Base-by-base conservation (phyloP, 495 filamentous ascomycete species). In the Penicillium verhagenii region DNA sequence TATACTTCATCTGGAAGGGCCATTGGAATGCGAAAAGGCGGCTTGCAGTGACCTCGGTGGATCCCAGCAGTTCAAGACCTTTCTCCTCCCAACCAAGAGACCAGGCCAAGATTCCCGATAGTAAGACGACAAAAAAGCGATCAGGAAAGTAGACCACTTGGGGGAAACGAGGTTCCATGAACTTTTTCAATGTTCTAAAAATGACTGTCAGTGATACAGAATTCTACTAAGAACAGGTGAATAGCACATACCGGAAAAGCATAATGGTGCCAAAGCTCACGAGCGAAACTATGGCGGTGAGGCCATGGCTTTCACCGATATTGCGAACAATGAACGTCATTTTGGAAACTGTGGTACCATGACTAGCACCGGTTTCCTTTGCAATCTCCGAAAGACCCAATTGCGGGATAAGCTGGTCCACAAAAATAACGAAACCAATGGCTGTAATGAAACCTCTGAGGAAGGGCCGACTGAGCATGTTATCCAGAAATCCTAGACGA, bases 401-500 rank as follows among this genome's bases (percentile, higher is more conserved):
- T 68, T 97, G 91, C 3, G 92, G 91, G 35, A 97, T 88, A 44
- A 96, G 73, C 70, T 99, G 94, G 68, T 97, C 94, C 25, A 97
- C 89, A 42, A 95, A 80, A 65, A 99, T 97, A 43, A 97, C 92
- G 40, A 96, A 88, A 29, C 94, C 94, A 67, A 99, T 91, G 28
- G 95, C 93, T 45, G 87, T 92, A 70, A 99, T 97, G 70, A 99
- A 99, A 2, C 94, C 94, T 50, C 94, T 78, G 25, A 97, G 72
- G 58, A 99, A 96, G 0, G 94, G 95, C 24, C 92, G 78, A 58
- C 91, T 96, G 50, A 99, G 78, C 38, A 99, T 92, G 65, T 88
- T 95, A 65, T 99, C 94, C 55, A 99, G 66, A 59, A 97, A 99
- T 0, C 94, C 94, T n/a, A 99, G 74, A 8, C 94, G 81, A 26